Base-by-base conservation (phyloP, 441 rosid genomes). In the Isatis lusitanica region DNA sequence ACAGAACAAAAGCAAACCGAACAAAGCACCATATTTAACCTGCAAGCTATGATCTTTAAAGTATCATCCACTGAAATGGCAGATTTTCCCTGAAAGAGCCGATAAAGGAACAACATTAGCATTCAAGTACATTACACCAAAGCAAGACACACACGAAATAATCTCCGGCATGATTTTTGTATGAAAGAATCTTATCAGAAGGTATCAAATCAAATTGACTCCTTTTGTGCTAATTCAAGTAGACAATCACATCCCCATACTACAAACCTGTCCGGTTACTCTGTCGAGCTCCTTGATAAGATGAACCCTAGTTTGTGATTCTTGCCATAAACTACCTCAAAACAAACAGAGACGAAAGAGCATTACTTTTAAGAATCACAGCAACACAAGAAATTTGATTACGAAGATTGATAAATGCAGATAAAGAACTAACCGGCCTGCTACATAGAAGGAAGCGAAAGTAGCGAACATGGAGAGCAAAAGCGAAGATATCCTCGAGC, bases 61-160 rank as follows among this genome's bases (percentile, higher is more conserved):
- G 97, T 87, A 77, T 85, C 98, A 59, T 86, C 96, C 71, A 94
- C 96, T 5, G 96, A 88, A 61, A 91, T 70, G 11, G 92, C 89
- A 80, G 98, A 83, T 78, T 84, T 78, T 9, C 90, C 94, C 98
- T 94, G 55, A 33, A 33, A 76, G 53, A 24, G 2, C 18, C 63
- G 9, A 52, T 17, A 36, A n/a, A 58, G 30, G 36, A n/a, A 24
- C 17, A 28, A 4, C 30, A 65, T 48, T 48, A 64, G 30, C 66
- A 71, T 33, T 57, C 28, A 38, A 28, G 21, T 3, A 65, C 74
- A 21, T 46, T 51, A 40, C 15, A 16, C 43, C 42, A 13, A 38
- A 30, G 56, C 43, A 51, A 47, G 17, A 62, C 30, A 26, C 2
- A 26, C 0, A 26, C 28, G 4, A 3, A 26, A 26, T 3, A 2